Conservation (phyloP, 139 green algal species). For the Chlamydomonas sphaeroides region DNA sequence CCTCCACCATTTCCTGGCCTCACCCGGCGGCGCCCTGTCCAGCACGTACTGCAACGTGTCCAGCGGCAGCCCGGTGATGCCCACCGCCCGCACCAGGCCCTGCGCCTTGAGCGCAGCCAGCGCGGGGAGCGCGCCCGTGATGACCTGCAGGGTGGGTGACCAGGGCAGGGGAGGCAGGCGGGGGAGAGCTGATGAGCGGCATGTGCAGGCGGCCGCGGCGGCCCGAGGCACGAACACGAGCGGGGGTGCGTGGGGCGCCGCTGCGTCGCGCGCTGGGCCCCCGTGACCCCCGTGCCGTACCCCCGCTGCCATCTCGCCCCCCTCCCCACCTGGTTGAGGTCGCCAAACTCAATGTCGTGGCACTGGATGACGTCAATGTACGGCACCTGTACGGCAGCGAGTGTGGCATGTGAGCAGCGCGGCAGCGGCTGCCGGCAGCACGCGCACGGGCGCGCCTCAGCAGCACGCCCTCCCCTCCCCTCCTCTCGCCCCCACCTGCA, state of each 20-base stretch:
- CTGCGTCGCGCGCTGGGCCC: background rate
- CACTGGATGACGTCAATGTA: constrained; percentile 94
- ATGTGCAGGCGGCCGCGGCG: no score
- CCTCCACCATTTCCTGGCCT: background rate
- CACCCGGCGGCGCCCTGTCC: constrained; percentile 25
- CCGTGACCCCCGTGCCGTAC: background rate
- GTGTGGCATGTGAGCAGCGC: no score
- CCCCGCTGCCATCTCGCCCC: no score
- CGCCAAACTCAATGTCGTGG: constrained; percentile 96
- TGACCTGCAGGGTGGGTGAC: constrained; percentile 28
- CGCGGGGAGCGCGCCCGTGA: constrained; percentile 89
- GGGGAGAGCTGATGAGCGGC: no score
- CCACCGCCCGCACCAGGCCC: constrained; percentile 87
- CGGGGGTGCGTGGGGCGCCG: background rate
- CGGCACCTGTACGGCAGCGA: constrained; percentile 63
- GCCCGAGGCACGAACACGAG: no score
- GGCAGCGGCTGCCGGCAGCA: no score
- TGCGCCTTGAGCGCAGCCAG: constrained; percentile 80
- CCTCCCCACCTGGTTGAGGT: constrained; percentile 79
- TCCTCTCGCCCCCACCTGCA: constrained; percentile 51
- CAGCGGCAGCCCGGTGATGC: constrained; percentile 93
- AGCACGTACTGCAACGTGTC: constrained; percentile 78
- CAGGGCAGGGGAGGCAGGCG: no score
- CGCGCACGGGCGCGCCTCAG: no score
- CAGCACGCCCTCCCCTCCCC: no score